phyloP scores from a whole-genome alignment of 108 stramenopile species.

The Nitzschia sp. region DNA sequence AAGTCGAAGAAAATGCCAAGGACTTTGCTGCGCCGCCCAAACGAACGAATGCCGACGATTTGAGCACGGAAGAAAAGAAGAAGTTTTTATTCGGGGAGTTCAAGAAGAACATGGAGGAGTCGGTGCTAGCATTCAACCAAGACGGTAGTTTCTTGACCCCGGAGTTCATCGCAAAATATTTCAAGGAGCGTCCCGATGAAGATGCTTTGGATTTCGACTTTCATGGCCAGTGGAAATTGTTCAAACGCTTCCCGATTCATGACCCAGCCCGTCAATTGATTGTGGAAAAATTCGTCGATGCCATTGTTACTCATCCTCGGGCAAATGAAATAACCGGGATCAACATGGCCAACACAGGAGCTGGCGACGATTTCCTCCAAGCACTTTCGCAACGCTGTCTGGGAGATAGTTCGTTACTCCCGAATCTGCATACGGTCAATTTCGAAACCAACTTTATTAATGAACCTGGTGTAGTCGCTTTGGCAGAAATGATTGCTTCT shows the following conservation, averaged over 20 bases:
- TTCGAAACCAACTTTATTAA: slow-evolving; percentile 52
- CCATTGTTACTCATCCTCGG: slow-evolving; percentile 40
- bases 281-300: slow-evolving; percentile 45
- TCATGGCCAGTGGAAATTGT: slow-evolving; percentile 44
- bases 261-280: slow-evolving; percentile 39
- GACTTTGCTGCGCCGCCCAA: slow-evolving; percentile 7
- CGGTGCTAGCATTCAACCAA: slow-evolving; percentile 25
- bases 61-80: slow-evolving; percentile 27
- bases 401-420: slow-evolving; percentile 20
- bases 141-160: slow-evolving; percentile 41
- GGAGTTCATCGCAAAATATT: slow-evolving; percentile 44
- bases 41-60: slow-evolving; percentile 23
- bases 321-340: slow-evolving; percentile 36
- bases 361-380: slow-evolving; percentile 39
- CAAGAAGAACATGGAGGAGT: slow-evolving; percentile 29
- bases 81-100: slow-evolving; percentile 30
- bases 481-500: slow-evolving; percentile 28
- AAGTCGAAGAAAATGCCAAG: slow-evolving; percentile 21
- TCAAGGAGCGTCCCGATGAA: slow-evolving; percentile 25
- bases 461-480: slow-evolving; percentile 36
- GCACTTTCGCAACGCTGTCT: slow-evolving; percentile 31
- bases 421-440: slow-evolving; percentile 37
- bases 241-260: slow-evolving; percentile 42
- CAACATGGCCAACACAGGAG: slow-evolving; percentile 51
- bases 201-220: slow-evolving; percentile 41